Conservation (phyloP, 352 stramenopile species). For the Phytopythium montanum region DNA sequence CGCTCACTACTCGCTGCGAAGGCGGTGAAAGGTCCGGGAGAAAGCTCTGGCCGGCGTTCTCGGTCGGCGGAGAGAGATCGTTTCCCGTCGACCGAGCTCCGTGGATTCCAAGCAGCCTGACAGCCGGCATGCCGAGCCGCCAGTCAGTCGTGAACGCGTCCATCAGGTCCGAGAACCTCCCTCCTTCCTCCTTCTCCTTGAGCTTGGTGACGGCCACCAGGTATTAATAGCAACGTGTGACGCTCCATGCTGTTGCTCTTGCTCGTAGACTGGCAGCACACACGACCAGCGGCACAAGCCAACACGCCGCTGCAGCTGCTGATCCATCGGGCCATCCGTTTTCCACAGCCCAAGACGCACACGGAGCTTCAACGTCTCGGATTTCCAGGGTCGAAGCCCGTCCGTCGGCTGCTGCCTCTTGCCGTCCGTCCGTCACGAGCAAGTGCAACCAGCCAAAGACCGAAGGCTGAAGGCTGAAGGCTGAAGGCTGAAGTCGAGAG, state of each 20-base stretch:
- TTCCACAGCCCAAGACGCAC: neutral
- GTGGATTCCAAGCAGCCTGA: too few species aligned
- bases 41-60: neutral
- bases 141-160: neutral
- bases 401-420: neutral
- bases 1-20: neutral
- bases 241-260: neutral
- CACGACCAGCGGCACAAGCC: neutral
- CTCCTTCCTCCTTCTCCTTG: neutral
- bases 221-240: constrained; percentile 1
- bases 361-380: neutral
- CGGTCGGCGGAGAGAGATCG: neutral
- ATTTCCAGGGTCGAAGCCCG: neutral
- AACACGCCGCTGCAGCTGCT: neutral
- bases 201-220: neutral
- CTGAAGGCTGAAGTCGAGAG: neutral
- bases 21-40: neutral
- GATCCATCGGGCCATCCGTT: neutral
- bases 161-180: neutral
- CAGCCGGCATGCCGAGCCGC: too few species aligned
- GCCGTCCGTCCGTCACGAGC: neutral
- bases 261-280: neutral
- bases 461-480: neutral
- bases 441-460: neutral
- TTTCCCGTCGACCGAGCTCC: neutral